Percentiles rank a stretch among this genome's conserved stretches.
Conservation (phyloP, 306 rosid genomes). For the Psophocarpus tetragonolobus region DNA sequence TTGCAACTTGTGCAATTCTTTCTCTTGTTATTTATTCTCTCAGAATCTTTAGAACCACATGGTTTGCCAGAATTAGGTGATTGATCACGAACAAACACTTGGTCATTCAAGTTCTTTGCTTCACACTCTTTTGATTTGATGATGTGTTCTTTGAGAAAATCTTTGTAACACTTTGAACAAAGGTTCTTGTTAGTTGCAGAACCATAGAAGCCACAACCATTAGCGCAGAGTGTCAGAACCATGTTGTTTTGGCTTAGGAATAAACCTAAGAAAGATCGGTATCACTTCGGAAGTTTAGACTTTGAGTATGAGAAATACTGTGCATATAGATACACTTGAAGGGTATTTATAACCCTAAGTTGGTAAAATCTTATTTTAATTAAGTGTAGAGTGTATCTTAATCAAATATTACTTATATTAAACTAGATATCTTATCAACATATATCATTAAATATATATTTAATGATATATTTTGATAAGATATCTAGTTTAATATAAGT, state of each 20-base stretch:
- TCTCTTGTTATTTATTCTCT: neutral
- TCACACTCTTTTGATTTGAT: neutral
- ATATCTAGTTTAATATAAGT: too few relatives aligned
- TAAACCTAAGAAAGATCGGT: neutral
- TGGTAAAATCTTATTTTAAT: neutral
- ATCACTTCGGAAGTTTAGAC: neutral
- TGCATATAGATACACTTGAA: neutral
- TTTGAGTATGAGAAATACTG: neutral
- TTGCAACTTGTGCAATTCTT: conserved; percentile 39
- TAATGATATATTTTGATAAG: too few relatives aligned
- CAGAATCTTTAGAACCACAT: neutral
- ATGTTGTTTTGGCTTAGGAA: neutral
- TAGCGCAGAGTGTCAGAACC: conserved; percentile 38
- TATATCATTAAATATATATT: too few relatives aligned
- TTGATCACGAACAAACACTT: neutral
- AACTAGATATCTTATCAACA: neutral
- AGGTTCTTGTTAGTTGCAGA: conserved; percentile 18
- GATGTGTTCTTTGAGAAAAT: neutral
- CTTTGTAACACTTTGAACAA: conserved; percentile 34
- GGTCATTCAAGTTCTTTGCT: neutral
- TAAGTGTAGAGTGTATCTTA: neutral
- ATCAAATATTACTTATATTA: neutral
- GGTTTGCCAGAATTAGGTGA: neutral
- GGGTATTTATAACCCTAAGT: neutral
- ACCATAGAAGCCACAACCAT: conserved; percentile 53